Base-by-base conservation (phyloP, 352 stramenopile genomes). In the Peronosclerospora sorghi region DNA sequence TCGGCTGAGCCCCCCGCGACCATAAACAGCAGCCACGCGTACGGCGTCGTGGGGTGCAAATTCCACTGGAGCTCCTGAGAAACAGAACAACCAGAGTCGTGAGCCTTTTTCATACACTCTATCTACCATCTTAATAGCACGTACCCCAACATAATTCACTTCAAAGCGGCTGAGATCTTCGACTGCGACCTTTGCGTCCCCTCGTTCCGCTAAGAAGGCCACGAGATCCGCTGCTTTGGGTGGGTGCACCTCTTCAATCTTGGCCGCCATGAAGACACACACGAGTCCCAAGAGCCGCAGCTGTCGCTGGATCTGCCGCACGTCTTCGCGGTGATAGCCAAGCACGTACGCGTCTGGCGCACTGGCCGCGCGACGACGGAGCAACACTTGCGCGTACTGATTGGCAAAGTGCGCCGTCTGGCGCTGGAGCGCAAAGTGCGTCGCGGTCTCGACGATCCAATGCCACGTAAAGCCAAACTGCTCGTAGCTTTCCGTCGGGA, bases 211-310 rank as follows among this genome's bases (percentile, higher is more conserved):
- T 38, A 83, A 57, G 51, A 67, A 86, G 17, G 63, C 54, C 5
- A 68, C 72, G n/a, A 88, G 56, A 20, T 88, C 76, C 4, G 65
- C 66, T 0, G 69, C 69, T 49, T 88, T 88, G 18, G 76, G 76
- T 15, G 76, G 76, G 32, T 86, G 72, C 9, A 88, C 73, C 40
- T 88, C 76, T 51, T 88, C 76, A 42, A 88, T 88, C 67, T 88
- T 88, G 35, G 73, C 73, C n/a, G 76, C 76, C 59, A 88, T 83
- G 48, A 86, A 88, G 32, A 88, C 76, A 38, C 73, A 86, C 13
- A 53, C 52, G 24, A 86, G 39, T 0, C 71, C 72, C 13, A 85
- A 44, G 26, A 83, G 55, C 32, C 72, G 66, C 35, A 86, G 55
- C 54, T 83, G 69, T 19, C 64, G 54, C 58, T 82, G 76, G 35